These are phyloP conservation scores for Xylaria polymorpha DNA, from an alignment of 2,329 filamentous ascomycete species.

Conservation along the genomic window DNA sequence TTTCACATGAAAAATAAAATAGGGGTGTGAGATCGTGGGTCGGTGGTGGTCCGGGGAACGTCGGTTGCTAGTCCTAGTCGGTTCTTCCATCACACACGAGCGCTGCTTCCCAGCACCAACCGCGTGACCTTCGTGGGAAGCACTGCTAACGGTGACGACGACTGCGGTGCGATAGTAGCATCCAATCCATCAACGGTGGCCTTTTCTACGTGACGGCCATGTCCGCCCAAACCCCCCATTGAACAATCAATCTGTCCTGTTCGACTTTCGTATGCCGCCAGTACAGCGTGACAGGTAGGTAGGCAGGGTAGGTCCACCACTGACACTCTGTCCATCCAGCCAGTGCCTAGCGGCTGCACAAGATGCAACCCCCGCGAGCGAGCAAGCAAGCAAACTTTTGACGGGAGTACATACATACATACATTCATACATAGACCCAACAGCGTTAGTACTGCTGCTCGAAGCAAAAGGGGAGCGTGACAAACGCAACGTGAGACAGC, in stretches of 20 bases:
- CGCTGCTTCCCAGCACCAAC: constrained; percentile 30
- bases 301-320: neutral
- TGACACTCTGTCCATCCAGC: neutral
- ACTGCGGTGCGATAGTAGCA: constrained; percentile 36
- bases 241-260: constrained; percentile 21
- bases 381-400: constrained; percentile 33
- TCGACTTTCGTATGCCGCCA: constrained; percentile 31
- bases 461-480: constrained; percentile 20
- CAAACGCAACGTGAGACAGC: constrained; percentile 50
- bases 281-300: constrained; percentile 28
- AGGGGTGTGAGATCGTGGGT: constrained; percentile 7
- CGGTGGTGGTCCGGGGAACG: constrained; percentile 12
- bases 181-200: constrained; percentile 4
- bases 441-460: constrained; percentile 44
- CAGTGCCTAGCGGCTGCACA: constrained; percentile 34
- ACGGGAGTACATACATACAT: constrained; percentile 39
- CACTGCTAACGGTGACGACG: constrained; percentile 30
- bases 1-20: constrained; percentile 22
- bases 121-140: constrained; percentile 33
- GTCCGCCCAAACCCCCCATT: constrained; percentile 15
- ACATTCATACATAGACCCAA: no score
- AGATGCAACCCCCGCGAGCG: constrained; percentile 24
- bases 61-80: constrained; percentile 13
- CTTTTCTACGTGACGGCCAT: neutral
- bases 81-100: constrained; percentile 33